Evolutionary conservation across 371 early-diverging fungal genomes (phyloP).

Genomic region (Catenaria anguillulae): DNA sequence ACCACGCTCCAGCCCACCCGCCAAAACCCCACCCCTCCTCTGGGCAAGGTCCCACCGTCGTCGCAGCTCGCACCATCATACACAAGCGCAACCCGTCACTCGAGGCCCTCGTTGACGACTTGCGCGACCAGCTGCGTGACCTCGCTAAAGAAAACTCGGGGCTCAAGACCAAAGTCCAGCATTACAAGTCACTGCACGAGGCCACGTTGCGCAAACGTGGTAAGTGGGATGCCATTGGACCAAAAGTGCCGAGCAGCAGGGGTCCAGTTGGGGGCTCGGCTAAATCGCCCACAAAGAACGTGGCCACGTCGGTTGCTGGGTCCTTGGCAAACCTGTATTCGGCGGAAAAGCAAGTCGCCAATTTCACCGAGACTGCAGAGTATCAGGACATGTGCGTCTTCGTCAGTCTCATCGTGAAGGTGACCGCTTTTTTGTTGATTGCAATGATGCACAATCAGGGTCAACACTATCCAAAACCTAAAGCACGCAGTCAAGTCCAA

Average conservation of each 20-base stretch:
- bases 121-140: slow-evolving; percentile 20
- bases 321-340: not conserved
- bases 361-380: not conserved
- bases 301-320: no score
- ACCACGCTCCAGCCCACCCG: no score
- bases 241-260: no score
- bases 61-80: not conserved
- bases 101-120: slow-evolving; percentile 15
- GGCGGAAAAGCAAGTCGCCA: not conserved
- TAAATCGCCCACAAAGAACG: no score
- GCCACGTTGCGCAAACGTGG: not conserved
- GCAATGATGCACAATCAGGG: not conserved
- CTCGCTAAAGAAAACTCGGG: slow-evolving; percentile 20
- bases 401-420: not conserved
- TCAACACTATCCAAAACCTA: not conserved
- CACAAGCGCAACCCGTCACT: slow-evolving; percentile 5
- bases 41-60: not conserved
- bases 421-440: not conserved
- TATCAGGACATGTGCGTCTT: not conserved
- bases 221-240: slow-evolving; percentile 1
- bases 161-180: slow-evolving; percentile 20
- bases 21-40: no score
- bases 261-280: no score
- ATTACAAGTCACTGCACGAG: not conserved
- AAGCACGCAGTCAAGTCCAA: not conserved